phyloP scores from a whole-genome alignment of 2,329 filamentous ascomycete species.

The Aspergillus neoniger region DNA sequence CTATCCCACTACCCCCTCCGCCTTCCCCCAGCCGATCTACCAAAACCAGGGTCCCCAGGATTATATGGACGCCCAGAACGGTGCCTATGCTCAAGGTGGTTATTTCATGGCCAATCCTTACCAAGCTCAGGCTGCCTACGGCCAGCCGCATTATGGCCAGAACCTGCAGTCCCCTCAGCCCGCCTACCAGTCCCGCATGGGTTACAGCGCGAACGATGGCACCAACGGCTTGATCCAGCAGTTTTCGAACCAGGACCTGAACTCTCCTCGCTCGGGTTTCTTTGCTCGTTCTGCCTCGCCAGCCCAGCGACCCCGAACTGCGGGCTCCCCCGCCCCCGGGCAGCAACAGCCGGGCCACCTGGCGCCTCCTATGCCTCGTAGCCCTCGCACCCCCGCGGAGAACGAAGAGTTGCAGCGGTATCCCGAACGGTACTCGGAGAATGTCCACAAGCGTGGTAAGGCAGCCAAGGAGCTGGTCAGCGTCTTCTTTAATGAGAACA shows the following conservation, averaged over 20 bases:
- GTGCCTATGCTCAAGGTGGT: constrained; percentile 45
- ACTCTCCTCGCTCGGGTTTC: constrained; percentile 68
- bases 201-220: constrained; percentile 69
- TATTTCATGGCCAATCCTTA: constrained; percentile 68
- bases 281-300: constrained; percentile 72
- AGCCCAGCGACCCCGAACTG: constrained; percentile 78
- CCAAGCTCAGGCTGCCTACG: constrained; percentile 52
- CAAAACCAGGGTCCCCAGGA: constrained; percentile 62
- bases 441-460: constrained; percentile 72
- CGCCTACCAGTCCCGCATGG: constrained; percentile 54
- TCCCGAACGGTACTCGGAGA: constrained; percentile 84
- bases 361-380: constrained; percentile 66
- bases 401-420: constrained; percentile 74
- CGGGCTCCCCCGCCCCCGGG: constrained; percentile 58
- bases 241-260: constrained; percentile 94
- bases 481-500: constrained; percentile 96
- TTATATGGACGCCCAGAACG: constrained; percentile 56
- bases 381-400: constrained; percentile 57
- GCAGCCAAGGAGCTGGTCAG: constrained; percentile 66
- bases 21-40: constrained; percentile 89
- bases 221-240: constrained; percentile 92
- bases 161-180: constrained; percentile 59
- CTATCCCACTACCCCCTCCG: constrained; percentile 89
- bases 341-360: constrained; percentile 68
- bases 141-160: constrained; percentile 55